Evolutionary conservation across 2,329 filamentous ascomycete species (phyloP), one percentile per base, ranked within the genome.

Genomic region (Fusarium chaquense): DNA sequence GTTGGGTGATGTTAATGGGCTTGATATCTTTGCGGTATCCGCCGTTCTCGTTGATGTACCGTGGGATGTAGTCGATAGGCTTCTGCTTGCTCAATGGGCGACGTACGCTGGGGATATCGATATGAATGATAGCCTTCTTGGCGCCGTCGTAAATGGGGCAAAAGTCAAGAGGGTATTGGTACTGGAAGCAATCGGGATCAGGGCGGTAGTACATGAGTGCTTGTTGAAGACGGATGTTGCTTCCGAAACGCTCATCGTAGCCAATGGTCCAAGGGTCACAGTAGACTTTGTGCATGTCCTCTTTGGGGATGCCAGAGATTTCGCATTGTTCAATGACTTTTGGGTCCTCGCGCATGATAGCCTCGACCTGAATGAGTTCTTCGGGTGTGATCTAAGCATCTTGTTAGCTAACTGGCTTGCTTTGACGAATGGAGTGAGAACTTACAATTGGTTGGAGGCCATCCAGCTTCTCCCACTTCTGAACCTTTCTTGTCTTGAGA

Each of bases 231-330:
- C 94, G 90, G 44, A 93, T 85, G 44, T 84, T 84, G 77, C 83
- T 95, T 66, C 94, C 94, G 75, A 94, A 96, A 45, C 94, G 90
- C 82, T 97, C 93, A 74, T 98, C 94, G 77, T 93, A 97, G 50
- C 94, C 94, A 79, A 98, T 97, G 1, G 94, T 97, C 94, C 94
- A 98, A 13, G 93, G 93, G 78, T 98, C 94, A 80, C 94, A 97
- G 83, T 97, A 97, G 49, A 98, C 93, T 81, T 97, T 97, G 84
- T 96, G 84, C 94, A 98, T 97, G 65, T 97, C 92, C 71, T 92
- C 86, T 59, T 85, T 86, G 15, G 93, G 88, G 64, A 98, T 93
- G 2, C 94, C 94, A 62, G 93, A 87, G 63, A 97, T 87, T 9
- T 87, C 87, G 76, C 94, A 98, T 79, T 97, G 94, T 80, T 97